phyloP scores from a whole-genome alignment of 495 filamentous ascomycete genomes.

The Penicillium daleae region DNA sequence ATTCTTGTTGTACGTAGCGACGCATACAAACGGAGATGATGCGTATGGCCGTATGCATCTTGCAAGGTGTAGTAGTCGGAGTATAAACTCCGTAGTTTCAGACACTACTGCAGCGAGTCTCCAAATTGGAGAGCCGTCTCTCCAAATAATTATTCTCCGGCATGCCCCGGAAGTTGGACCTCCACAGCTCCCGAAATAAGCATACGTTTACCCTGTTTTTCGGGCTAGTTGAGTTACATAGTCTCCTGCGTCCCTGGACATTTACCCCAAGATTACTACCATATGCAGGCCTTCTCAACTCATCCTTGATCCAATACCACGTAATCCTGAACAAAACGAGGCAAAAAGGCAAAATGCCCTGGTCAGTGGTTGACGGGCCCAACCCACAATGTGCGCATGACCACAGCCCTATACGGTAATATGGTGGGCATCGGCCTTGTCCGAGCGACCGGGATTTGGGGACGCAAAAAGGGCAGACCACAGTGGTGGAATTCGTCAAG shows the following conservation, averaged over 20 bases:
- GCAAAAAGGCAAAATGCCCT: not conserved
- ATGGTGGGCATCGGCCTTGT: slow-evolving; percentile 13
- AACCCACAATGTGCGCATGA: slow-evolving; percentile 14
- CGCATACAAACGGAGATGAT: not conserved
- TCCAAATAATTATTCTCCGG: slow-evolving; percentile 7
- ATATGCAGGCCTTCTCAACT: not conserved
- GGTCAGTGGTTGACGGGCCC: not conserved
- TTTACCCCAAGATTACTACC: not conserved
- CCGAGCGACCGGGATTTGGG: slow-evolving; percentile 24
- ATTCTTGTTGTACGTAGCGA: no score
- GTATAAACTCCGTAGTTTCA: not conserved
- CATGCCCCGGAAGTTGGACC: slow-evolving; percentile 11
- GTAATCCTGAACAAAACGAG: not conserved
- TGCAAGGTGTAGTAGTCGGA: not conserved
- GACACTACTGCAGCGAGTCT: slow-evolving; percentile 6
- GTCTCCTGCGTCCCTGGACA: not conserved
- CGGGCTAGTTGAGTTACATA: not conserved
- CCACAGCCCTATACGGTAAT: slow-evolving; percentile 27
- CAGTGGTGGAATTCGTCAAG: not conserved
- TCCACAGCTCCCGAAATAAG: slow-evolving; percentile 2
- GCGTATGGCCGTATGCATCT: slow-evolving; percentile 1
- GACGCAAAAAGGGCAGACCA: not conserved
- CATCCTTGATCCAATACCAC: not conserved
- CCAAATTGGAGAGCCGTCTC: slow-evolving; percentile 19
- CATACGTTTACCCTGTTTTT: slow-evolving; percentile 3